Conservation (phyloP, 768 basidiomycete genomes). For the Kwoniella pini region DNA sequence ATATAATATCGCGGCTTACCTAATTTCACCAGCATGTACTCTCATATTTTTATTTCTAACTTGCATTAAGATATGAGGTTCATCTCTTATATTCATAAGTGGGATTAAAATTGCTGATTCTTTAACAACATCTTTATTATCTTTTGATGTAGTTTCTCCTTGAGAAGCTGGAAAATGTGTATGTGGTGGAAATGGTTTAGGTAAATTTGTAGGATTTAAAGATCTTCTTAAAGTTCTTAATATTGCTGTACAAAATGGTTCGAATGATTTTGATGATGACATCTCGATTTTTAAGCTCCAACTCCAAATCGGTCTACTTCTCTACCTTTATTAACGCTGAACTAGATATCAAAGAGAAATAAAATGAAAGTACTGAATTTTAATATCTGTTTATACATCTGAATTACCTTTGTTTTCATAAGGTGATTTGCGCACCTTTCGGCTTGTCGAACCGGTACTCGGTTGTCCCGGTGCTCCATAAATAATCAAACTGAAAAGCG, state of each 20-base stretch:
- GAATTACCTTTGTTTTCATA: too few relatives aligned
- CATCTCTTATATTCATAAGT: slow-evolving; percentile 39
- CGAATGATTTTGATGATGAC: background rate
- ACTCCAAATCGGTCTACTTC: too few relatives aligned
- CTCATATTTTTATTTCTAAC: slow-evolving; percentile 41
- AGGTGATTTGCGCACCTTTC: too few relatives aligned
- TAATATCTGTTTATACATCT: too few relatives aligned
- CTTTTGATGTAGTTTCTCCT: too few relatives aligned
- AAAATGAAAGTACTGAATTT: too few relatives aligned
- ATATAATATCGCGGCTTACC: slow-evolving; percentile 32
- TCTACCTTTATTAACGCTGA: too few relatives aligned
- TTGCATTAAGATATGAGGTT: slow-evolving; percentile 45
- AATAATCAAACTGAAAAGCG: background rate
- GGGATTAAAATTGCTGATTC: slow-evolving; percentile 52
- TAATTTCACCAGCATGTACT: slow-evolving; percentile 51
- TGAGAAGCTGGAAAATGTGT: slow-evolving; percentile 10
- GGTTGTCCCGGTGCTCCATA: background rate
- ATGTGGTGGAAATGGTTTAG: slow-evolving; percentile 21
- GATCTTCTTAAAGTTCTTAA: slow-evolving; percentile 16
- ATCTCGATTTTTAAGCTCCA: too few relatives aligned
- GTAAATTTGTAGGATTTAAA: slow-evolving; percentile 16
- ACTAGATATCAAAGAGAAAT: too few relatives aligned
- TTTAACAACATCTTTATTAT: background rate
- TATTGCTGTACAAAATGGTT: slow-evolving; percentile 24
- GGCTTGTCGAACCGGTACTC: background rate